phyloP scores from a whole-genome alignment of 805 yeast species.

The Ogataea parapolymorpha region DNA sequence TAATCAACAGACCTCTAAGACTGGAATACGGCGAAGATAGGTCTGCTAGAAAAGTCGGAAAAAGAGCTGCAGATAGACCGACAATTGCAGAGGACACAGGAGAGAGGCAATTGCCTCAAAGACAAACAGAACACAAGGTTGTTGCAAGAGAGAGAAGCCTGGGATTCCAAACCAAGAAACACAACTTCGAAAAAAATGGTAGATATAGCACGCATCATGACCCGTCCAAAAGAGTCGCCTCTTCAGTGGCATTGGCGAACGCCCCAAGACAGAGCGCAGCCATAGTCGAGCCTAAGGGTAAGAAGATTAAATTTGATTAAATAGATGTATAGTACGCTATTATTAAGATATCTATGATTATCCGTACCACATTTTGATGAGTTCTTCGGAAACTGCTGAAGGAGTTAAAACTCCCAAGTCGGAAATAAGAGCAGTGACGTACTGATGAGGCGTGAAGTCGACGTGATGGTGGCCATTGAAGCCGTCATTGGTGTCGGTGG shows the following conservation, averaged over 20 bases:
- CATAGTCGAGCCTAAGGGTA: constrained; percentile 87
- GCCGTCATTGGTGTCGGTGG: constrained; percentile 30
- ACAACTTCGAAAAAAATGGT: not conserved
- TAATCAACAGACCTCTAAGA: constrained; percentile 73
- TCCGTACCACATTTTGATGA: constrained; percentile 97
- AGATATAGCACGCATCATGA: not conserved
- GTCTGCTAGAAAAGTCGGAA: constrained; percentile 41
- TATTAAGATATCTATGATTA: constrained; percentile 29
- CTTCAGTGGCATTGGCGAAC: constrained; percentile 82
- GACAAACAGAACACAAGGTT: not conserved
- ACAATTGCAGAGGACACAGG: constrained; percentile 5
- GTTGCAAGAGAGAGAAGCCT: constrained; percentile 19
- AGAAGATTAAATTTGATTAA: constrained; percentile 69
- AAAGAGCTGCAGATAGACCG: not conserved
- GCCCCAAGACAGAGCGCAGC: constrained; percentile 91
- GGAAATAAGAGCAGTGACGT: constrained; percentile 91
- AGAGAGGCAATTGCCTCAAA: not conserved
- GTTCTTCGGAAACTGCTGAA: constrained; percentile 96
- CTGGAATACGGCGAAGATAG: constrained; percentile 96
- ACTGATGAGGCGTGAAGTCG: constrained; percentile 95
- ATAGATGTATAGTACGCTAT: constrained; percentile 7
- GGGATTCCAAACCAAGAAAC: constrained; percentile 29
- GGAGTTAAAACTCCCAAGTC: constrained; percentile 97
- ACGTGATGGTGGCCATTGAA: constrained; percentile 51
- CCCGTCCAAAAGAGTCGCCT: constrained; percentile 43